Evolutionary conservation across 495 filamentous ascomycete species (phyloP), one percentile per base, ranked within the genome.

Genomic region (Tuber indicum): DNA sequence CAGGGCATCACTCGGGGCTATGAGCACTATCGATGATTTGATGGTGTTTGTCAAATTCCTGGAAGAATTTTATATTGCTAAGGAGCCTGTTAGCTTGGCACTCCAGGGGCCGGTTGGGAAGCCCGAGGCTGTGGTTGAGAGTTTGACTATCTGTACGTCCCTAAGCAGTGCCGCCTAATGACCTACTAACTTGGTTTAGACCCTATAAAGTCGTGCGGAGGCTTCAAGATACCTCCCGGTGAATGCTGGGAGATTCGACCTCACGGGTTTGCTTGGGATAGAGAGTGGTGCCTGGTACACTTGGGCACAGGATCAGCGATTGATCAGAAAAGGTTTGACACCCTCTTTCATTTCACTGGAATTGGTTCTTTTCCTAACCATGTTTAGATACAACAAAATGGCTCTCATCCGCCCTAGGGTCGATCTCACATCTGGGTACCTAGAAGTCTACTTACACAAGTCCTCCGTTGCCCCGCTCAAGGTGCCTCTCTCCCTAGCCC

Each of bases 271-370:
- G 91, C 91, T 26, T 97, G 94, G 94, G 94, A 98, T 84, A 86
- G 94, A 72, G 94, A 98, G 85, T 98, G 94, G 94, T 97, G 93
- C 82, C 84, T 98, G 23, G 88, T 98, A 23, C 93, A 97, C 83
- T 89, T 91, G 81, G 92, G 93, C 14, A 94, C 93, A 3, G 91
- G 91, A 0, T 89, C 89, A 71, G 92, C 90, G 0, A 84, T 98
- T 72, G 94, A 88, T 78, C 93, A 96, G 83, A 97, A 97, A 84
- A 86, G 89, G 70, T 83, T 66, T 45, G 73, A 49, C 19, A 10
- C 19, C 36, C 46, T 32, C 8, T 42, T 41, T 26, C 12, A 21
- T 36, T 73, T 74, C 21, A 41, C 41, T 2, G n/a, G 36, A 41
- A 23, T 19, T 49, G 5, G 4, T 72, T 3, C 1, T 12, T 72